A percentile compares a stretch with the other conserved stretches of the same genome.
These are phyloP conservation scores for Blastocystis sp. DNA, from an alignment of 352 stramenopile species.

Conservation along the genomic window DNA sequence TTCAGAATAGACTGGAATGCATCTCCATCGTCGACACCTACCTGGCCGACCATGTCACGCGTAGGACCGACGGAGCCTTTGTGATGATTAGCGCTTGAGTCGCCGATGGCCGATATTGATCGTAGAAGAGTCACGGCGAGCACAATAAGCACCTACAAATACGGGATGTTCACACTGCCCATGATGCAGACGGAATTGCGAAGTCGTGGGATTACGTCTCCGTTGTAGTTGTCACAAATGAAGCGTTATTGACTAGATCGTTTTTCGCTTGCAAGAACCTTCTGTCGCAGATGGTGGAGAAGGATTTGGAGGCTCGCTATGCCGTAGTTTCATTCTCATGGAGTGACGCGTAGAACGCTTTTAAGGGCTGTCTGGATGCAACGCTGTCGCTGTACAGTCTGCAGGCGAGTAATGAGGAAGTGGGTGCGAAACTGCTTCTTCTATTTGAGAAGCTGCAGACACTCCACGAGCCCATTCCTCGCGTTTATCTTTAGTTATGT, in stretches of 20 bases:
- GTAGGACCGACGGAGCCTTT: background rate
- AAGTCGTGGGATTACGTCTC: background rate
- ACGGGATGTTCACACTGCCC: background rate
- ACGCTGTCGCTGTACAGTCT: background rate
- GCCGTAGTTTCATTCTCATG: background rate
- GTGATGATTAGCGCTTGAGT: background rate
- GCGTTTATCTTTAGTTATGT: background rate
- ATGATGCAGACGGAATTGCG: background rate
- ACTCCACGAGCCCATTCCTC: background rate
- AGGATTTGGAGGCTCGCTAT: background rate
- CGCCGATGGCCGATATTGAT: background rate
- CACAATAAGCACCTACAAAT: background rate
- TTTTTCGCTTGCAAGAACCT: background rate
- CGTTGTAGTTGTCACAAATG: background rate
- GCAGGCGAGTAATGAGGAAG: background rate
- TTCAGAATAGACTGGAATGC: background rate
- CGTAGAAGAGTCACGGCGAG: background rate
- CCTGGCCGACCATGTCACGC: background rate
- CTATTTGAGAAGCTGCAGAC: background rate
- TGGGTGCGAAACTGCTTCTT: background rate
- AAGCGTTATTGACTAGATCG: background rate
- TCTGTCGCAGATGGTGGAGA: background rate
- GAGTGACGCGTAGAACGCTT: background rate
- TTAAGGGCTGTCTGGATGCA: background rate
- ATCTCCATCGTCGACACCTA: slow-evolving; percentile 1